These are phyloP conservation scores for Chaetomium olivaceum DNA, from an alignment of 2,329 filamentous ascomycete genomes.

Conservation along the genomic window DNA sequence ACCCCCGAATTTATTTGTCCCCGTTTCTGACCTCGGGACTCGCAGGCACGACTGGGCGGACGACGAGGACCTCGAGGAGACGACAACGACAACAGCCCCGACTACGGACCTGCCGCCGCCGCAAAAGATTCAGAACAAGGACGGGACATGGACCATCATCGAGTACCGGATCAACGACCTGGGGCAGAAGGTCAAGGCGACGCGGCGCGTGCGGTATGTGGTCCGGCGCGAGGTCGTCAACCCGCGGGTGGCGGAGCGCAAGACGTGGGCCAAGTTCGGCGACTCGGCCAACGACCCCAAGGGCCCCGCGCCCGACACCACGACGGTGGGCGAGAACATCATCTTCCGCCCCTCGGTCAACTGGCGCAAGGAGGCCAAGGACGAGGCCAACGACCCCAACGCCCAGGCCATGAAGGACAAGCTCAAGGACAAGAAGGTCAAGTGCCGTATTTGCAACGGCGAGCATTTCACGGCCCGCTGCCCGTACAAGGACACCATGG, in stretches of 20 bases:
- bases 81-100: slow-evolving; percentile 40
- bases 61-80: slow-evolving; percentile 84
- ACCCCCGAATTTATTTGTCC: not conserved
- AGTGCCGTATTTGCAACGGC: slow-evolving; percentile 97
- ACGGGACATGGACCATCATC: slow-evolving; percentile 95
- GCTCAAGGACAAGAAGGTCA: slow-evolving; percentile 99
- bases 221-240: slow-evolving; percentile 92
- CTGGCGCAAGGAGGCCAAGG: slow-evolving; percentile 88
- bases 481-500: slow-evolving; percentile 99
- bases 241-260: slow-evolving; percentile 92
- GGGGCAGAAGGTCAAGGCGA: slow-evolving; percentile 95
- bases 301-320: slow-evolving; percentile 86
- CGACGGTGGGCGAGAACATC: slow-evolving; percentile 95
- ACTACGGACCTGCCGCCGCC: slow-evolving; percentile 70
- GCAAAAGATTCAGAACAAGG: slow-evolving; percentile 93
- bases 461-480: slow-evolving; percentile 99
- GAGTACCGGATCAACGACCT: slow-evolving; percentile 89
- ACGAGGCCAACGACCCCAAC: slow-evolving; percentile 71
- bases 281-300: slow-evolving; percentile 78
- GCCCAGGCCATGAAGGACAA: slow-evolving; percentile 75
- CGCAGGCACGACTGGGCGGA: slow-evolving; percentile 84
- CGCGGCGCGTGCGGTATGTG: slow-evolving; percentile 89
- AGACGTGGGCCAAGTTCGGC: slow-evolving; percentile 92
- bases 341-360: slow-evolving; percentile 90
- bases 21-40: not conserved